Conservation (phyloP, 83 land plant species). For the Isoetes engelmannii region DNA sequence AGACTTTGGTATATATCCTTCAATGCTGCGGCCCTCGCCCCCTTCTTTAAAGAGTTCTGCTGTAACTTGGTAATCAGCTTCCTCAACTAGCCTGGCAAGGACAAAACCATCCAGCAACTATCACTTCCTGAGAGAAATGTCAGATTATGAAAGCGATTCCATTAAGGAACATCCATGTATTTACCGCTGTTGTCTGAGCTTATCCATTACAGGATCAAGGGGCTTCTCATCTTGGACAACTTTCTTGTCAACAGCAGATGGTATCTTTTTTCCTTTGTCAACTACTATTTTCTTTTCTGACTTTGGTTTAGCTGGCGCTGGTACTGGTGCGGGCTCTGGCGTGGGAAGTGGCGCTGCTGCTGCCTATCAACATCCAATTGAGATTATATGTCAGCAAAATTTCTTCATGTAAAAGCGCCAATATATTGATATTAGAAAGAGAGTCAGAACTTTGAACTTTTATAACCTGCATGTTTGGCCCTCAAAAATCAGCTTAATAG, state of each 20-base stretch:
- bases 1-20: conserved; percentile 80
- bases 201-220: conserved; percentile 74
- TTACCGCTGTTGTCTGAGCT: conserved; percentile 80
- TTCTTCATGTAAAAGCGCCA: background rate
- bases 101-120: background rate
- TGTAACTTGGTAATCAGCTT: conserved; percentile 77
- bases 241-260: conserved; percentile 20
- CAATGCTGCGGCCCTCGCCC: conserved; percentile 54
- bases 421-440: background rate
- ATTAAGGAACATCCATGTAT: background rate
- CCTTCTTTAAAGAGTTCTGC: conserved; percentile 64
- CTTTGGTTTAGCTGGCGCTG: conserved; percentile 32
- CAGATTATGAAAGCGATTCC: too few relatives aligned
- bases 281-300: conserved; percentile 36
- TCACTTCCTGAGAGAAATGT: background rate
- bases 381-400: too few relatives aligned
- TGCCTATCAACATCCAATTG: too few relatives aligned
- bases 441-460: too few relatives aligned
- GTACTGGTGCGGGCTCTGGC: background rate
- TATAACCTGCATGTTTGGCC: too few relatives aligned
- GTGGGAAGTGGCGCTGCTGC: too few relatives aligned
- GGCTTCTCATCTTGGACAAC: conserved; percentile 35
- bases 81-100: conserved; percentile 68
- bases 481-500: too few relatives aligned
- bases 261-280: conserved; percentile 33